Evolutionary conservation across 495 filamentous ascomycete species (phyloP).

Genomic region (Talaromyces proteolyticus): DNA sequence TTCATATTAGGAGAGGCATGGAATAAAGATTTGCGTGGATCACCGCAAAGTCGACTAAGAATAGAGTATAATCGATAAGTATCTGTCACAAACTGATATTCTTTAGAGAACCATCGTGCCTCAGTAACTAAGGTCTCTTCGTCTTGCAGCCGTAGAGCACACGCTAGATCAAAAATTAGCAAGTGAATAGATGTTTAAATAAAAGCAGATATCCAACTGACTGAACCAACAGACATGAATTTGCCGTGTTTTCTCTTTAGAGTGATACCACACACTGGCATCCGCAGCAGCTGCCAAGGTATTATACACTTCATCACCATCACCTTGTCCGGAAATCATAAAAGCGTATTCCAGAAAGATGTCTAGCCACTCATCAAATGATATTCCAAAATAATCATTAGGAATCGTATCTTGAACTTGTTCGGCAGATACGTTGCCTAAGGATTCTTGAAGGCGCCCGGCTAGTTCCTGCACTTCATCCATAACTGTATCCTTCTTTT

Average conservation of each 20-base stretch:
- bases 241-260: constrained; percentile 56
- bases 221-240: constrained; percentile 79
- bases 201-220: constrained; percentile 27
- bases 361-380: constrained; percentile 79
- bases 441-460: constrained; percentile 49
- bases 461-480: constrained; percentile 67
- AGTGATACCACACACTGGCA: constrained; percentile 72
- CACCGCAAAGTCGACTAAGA: constrained; percentile 56
- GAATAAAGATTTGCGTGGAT: constrained; percentile 41
- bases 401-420: constrained; percentile 36
- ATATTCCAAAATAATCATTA: constrained; percentile 67
- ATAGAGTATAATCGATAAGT: constrained; percentile 76
- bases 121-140: constrained; percentile 61
- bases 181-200: background rate
- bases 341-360: constrained; percentile 87
- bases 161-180: constrained; percentile 46
- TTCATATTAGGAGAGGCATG: constrained; percentile 67
- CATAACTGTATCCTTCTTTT: constrained; percentile 25
- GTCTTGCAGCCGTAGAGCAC: constrained; percentile 73
- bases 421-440: constrained; percentile 27
- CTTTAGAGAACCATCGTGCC: constrained; percentile 80
- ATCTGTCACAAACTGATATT: constrained; percentile 78
- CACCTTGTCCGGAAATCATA: constrained; percentile 52
- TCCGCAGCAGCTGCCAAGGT: constrained; percentile 66
- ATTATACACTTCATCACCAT: constrained; percentile 65